Conservation (phyloP, 2,329 filamentous ascomycete species). For the Dryadomyces quercus-mongolicae region DNA sequence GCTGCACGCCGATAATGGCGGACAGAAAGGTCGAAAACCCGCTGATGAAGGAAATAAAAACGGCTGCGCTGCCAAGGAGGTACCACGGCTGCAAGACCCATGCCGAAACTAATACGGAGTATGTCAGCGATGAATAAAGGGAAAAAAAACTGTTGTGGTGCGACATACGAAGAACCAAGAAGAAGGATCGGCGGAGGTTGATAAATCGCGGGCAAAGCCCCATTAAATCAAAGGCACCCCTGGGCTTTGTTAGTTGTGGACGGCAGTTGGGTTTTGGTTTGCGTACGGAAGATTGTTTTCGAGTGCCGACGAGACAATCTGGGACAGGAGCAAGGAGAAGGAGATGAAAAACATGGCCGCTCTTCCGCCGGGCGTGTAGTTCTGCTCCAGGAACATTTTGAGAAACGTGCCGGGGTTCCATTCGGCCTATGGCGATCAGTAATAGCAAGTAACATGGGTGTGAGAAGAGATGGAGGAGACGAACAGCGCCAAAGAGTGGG, state of each 20-base stretch:
- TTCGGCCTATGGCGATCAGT: background rate
- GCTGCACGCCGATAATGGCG: constrained; percentile 27
- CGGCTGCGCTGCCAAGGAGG: constrained; percentile 16
- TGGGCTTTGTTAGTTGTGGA: no score
- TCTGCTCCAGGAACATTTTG: constrained; percentile 1
- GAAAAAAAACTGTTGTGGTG: background rate
- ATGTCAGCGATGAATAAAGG: constrained; percentile 10
- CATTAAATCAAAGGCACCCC: constrained; percentile 6
- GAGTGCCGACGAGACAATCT: constrained; percentile 2
- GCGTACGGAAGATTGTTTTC: constrained; percentile 7
- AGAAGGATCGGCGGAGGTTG: constrained; percentile 24
- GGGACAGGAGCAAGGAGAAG: constrained; percentile 4
- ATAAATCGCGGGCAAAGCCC: constrained; percentile 26
- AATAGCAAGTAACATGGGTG: background rate
- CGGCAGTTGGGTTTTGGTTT: no score
- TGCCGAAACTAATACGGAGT: background rate
- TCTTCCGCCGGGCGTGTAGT: constrained; percentile 4
- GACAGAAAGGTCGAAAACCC: constrained; percentile 29
- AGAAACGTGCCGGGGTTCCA: constrained; percentile 8
- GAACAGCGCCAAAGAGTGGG: background rate
- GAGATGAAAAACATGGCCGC: constrained; percentile 9
- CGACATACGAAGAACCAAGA: constrained; percentile 14
- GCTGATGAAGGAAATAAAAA: constrained; percentile 26
- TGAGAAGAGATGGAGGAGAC: background rate
- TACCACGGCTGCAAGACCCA: constrained; percentile 10